Evolutionary conservation across 2,329 filamentous ascomycete genomes (phyloP).

Genomic region (Chlorencoelia australis): DNA sequence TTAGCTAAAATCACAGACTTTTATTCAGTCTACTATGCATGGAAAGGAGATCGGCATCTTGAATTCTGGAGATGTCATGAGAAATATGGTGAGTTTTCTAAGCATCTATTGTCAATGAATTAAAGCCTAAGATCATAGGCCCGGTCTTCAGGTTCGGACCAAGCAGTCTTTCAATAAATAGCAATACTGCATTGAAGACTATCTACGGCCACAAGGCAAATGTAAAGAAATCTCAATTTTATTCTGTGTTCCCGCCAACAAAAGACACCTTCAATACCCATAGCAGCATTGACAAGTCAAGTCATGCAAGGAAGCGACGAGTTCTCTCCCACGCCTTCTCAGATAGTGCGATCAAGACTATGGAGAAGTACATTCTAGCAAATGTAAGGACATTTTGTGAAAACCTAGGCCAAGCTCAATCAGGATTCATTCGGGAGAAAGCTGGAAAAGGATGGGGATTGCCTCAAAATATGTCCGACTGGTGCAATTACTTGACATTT

Average conservation of each 20-base stretch:
- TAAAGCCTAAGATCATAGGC: slow-evolving; percentile 31
- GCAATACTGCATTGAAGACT: slow-evolving; percentile 53
- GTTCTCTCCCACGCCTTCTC: slow-evolving; percentile 57
- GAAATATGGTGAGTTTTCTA: slow-evolving; percentile 27
- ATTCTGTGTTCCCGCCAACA: slow-evolving; percentile 62
- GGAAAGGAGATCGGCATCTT: slow-evolving; percentile 28
- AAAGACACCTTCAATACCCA: slow-evolving; percentile 57
- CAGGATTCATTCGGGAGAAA: slow-evolving; percentile 19
- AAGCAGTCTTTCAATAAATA: slow-evolving; percentile 70
- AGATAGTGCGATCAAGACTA: slow-evolving; percentile 22
- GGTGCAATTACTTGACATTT: slow-evolving; percentile 34
- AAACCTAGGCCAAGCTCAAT: slow-evolving; percentile 30
- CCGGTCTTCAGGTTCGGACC: slow-evolving; percentile 64
- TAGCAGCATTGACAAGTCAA: slow-evolving; percentile 57
- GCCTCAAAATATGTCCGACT: slow-evolving; percentile 48
- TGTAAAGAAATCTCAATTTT: slow-evolving; percentile 60
- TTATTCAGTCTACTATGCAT: slow-evolving; percentile 28
- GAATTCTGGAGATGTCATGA: slow-evolving; percentile 28
- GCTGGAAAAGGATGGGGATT: slow-evolving; percentile 43
- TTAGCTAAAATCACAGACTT: slow-evolving; percentile 27
- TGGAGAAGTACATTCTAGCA: slow-evolving; percentile 24
- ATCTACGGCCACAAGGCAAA: slow-evolving; percentile 56
- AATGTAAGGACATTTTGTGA: slow-evolving; percentile 48
- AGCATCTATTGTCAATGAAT: slow-evolving; percentile 6
- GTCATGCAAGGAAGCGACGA: slow-evolving; percentile 59